A percentile compares a stretch with the other conserved stretches of the same genome.
Evolutionary conservation across 2,329 filamentous ascomycete species (phyloP).

Genomic region (Neodidymelliopsis sp.): DNA sequence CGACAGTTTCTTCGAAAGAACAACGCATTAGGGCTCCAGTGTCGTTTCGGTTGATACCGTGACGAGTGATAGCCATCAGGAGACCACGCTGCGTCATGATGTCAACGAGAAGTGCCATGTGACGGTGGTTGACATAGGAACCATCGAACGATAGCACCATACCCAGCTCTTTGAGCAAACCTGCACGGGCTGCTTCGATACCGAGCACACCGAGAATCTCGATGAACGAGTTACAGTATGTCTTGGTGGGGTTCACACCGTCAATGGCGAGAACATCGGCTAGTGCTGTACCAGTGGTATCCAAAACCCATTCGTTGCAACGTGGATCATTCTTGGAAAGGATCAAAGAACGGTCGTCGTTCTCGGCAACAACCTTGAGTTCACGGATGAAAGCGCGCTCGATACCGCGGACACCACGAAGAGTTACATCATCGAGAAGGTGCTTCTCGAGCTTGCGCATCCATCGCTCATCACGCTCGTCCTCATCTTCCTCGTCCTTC

Average conservation of each 20-base stretch:
- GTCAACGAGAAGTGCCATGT: slow-evolving; percentile 92
- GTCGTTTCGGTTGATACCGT: slow-evolving; percentile 97
- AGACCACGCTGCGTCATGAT: slow-evolving; percentile 97
- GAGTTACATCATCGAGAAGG: slow-evolving; percentile 86
- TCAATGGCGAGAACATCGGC: slow-evolving; percentile 84
- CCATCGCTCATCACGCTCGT: slow-evolving; percentile 75
- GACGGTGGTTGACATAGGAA: slow-evolving; percentile 99
- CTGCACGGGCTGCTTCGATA: slow-evolving; percentile 90
- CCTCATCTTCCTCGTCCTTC: slow-evolving; percentile 76
- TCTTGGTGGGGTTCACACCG: slow-evolving; percentile 84
- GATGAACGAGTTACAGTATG: slow-evolving; percentile 94
- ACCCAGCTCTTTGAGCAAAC: slow-evolving; percentile 86
- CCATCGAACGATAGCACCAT: slow-evolving; percentile 97
- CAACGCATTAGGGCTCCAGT: slow-evolving; percentile 99
- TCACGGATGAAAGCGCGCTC: slow-evolving; percentile 89
- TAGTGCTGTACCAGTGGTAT: slow-evolving; percentile 90
- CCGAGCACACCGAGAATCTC: slow-evolving; percentile 95
- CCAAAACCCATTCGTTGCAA: slow-evolving; percentile 94
- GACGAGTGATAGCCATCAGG: slow-evolving; percentile 94
- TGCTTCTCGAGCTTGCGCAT: slow-evolving; percentile 90
- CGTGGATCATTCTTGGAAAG: slow-evolving; percentile 75
- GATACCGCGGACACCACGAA: slow-evolving; percentile 88
- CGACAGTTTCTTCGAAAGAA: slow-evolving; percentile 98
- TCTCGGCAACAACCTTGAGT: slow-evolving; percentile 57
- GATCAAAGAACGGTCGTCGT: slow-evolving; percentile 76